phyloP scores from a whole-genome alignment of 225 moss, liverwort and hornwort species.

The Climacium dendroides region DNA sequence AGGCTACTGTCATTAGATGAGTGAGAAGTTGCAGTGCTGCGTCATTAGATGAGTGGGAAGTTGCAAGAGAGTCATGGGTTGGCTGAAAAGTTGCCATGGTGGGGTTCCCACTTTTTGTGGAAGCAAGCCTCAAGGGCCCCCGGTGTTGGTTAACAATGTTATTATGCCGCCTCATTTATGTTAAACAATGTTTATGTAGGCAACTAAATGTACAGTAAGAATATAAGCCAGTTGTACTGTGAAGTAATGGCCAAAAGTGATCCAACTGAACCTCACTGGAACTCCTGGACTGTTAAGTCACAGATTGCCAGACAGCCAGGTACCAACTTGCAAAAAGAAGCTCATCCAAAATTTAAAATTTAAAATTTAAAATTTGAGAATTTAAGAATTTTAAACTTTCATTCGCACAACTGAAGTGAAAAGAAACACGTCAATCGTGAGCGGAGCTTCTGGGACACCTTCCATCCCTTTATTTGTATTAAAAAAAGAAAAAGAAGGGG shows the following conservation, averaged over 20 bases:
- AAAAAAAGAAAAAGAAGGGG: too few relatives aligned
- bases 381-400: too few relatives aligned
- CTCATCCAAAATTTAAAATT: neutral
- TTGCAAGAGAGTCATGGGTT: neutral
- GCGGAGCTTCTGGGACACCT: too few relatives aligned
- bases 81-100: neutral
- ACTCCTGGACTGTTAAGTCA: neutral
- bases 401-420: neutral
- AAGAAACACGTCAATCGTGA: too few relatives aligned
- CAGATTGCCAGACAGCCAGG: neutral
- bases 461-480: too few relatives aligned
- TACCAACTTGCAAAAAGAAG: neutral
- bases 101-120: accelerated
- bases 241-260: neutral
- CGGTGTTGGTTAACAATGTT: neutral
- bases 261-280: neutral
- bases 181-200: neutral
- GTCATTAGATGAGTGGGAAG: neutral
- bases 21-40: accelerated
- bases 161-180: neutral
- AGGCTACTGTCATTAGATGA: too few relatives aligned
- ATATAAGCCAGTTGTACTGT: neutral
- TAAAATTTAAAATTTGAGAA: neutral
- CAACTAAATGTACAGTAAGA: neutral
- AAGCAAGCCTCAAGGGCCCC: neutral